Base-by-base conservation (phyloP, 2,329 filamentous ascomycete genomes). In the Pestalotiopsis sp. region DNA sequence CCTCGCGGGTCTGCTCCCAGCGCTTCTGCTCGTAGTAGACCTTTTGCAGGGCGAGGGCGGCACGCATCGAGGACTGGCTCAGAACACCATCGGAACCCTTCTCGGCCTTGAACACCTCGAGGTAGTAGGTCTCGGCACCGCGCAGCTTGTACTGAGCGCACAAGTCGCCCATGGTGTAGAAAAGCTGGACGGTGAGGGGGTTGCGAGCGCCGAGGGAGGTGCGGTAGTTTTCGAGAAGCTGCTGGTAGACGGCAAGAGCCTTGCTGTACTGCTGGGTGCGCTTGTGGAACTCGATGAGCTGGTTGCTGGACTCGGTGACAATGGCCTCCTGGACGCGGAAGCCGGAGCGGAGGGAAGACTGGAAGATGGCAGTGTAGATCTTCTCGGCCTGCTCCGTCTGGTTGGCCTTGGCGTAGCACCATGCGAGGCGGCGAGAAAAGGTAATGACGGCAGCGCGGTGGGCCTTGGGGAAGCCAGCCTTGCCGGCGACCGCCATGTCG, bases 11-110 rank as follows among this genome's bases (percentile, higher is more conserved):
- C 67, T 82, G 79, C 24, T 76, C 75, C 68, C 81, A 82, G 63
- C 80, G 77, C 48, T 78, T 76, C 71, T 83, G 81, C 67, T 83
- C 79, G 75, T 81, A 82, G 72, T 84, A 84, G 11, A 81, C 79
- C 61, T 79, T 79, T 10, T 78, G 78, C 1, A 84, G 79, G 40
- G 81, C 76, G 24, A 80, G 71, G 22, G 80, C 77, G 10, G 82
- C 82, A 60, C 80, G 79, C 35, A 82, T 71, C 0, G 81, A 79
- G 67, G 79, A 75, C 22, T 77, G 75, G 69, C 81, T 78, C 61
- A 80, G 78, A 0, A 77, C 70, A 20, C 79, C 76, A 56, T 81
- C 78, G 66, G 79, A 79, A 70, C 72, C 44, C 44, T 52, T 71
- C 39, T 71, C 65, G 1, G 70, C 69, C 65, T 68, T 74, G 59